phyloP scores from a whole-genome alignment of 352 stramenopile species.

The Phytophthora syringae region DNA sequence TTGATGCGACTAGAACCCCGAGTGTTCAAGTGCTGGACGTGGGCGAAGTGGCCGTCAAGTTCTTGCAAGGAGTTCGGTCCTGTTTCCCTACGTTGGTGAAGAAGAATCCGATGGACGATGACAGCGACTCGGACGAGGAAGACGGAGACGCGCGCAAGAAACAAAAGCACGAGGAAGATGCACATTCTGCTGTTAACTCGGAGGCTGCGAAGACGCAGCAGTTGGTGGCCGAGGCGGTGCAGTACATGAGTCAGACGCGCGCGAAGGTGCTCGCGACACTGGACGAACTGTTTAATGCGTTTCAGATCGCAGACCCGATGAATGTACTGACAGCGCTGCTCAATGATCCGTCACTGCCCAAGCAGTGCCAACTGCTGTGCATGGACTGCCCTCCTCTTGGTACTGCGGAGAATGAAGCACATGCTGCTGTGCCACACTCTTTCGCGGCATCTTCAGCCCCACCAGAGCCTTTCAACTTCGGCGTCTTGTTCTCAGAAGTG shows the following conservation, averaged over 20 bases:
- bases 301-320: slow-evolving; percentile 38
- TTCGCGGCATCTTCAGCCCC: slow-evolving; percentile 20
- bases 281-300: slow-evolving; percentile 49
- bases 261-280: slow-evolving; percentile 54
- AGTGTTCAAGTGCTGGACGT: slow-evolving; percentile 63
- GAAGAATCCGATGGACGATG: slow-evolving; percentile 47
- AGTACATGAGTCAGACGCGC: slow-evolving; percentile 44
- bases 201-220: slow-evolving; percentile 14
- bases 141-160: slow-evolving; percentile 43
- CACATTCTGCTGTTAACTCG: slow-evolving; percentile 3
- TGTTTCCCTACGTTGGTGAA: slow-evolving; percentile 78
- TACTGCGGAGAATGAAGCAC: background rate
- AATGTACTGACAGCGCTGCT: slow-evolving; percentile 37
- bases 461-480: slow-evolving; percentile 55
- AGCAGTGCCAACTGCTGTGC: slow-evolving; percentile 57
- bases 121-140: slow-evolving; percentile 42
- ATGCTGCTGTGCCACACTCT: slow-evolving; percentile 12
- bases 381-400: slow-evolving; percentile 53
- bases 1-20: background rate
- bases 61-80: slow-evolving; percentile 55
- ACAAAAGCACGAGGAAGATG: slow-evolving; percentile 27
- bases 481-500: slow-evolving; percentile 63
- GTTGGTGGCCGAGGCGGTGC: slow-evolving; percentile 18
- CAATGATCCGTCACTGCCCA: slow-evolving; percentile 32
- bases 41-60: slow-evolving; percentile 58